Base-by-base conservation (phyloP, 192 early-diverging fungal genomes). In the Pilaira anomala region DNA sequence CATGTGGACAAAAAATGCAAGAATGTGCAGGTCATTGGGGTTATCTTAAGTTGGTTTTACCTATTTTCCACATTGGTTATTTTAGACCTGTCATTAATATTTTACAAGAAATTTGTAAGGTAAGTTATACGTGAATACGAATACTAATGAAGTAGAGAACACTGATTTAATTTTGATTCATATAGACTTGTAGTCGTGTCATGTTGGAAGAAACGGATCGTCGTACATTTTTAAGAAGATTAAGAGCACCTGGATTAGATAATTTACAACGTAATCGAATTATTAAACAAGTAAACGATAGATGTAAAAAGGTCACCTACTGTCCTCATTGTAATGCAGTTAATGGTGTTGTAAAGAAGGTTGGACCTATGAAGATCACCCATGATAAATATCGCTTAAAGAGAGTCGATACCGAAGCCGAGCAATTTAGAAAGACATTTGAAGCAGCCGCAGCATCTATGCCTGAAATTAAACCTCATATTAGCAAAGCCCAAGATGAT, bases 1-100 rank as follows among this genome's bases (percentile, higher is more conserved):
- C 97, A 12, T 99, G 97, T 68, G 88, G 87, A 19, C 82, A 90
- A 69, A 80, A 80, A 60, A 80, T 92, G 68, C 78, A 89, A 68
- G 91, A 96, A 50, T 99, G 97, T 76, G 87, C 94, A 21, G 97
- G 97, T 30, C 97, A 99, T 80, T 99, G 88, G 81, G 97, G 96
- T 16, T 90, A 93, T 64, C 82, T 99, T 29, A 88, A 92, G 50
- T 82, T 99, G 8, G 89, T 87, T 41, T 76, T 98, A 49, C 97
- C 97, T 5, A 92, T 99, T 19, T 99, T 98, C 71, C 97, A 99
- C 48, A 93, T 95, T 81, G 97, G 97, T 48, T 99, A 94, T 77
- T 99, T 98, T 72, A 89, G 91, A 66, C 80, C 87, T 41, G 89
- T 89, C 54, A 83, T 95, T 41, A 85, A 80, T 19, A 93, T 97